Conservation (phyloP, 2,329 filamentous ascomycete species). For the Aureobasidium sp. region DNA sequence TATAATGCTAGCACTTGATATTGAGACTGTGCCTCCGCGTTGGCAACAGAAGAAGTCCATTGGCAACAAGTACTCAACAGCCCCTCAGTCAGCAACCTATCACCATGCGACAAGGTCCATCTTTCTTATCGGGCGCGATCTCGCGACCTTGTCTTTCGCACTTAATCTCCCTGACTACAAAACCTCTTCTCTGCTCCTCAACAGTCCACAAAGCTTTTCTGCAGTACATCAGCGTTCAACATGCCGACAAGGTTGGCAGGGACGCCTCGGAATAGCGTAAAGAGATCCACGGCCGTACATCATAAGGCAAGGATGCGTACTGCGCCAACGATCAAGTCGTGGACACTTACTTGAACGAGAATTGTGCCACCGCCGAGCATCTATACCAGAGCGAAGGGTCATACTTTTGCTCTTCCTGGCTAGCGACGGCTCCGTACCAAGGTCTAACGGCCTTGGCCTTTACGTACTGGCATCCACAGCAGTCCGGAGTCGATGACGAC, state of each 20-base stretch:
- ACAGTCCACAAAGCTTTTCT: background rate
- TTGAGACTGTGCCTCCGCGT: background rate
- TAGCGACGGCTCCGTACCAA: conserved; percentile 6
- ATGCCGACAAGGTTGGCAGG: background rate
- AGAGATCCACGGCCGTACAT: background rate
- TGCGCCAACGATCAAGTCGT: background rate
- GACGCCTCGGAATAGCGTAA: too few species aligned
- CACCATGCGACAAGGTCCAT: background rate
- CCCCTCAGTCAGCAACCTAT: background rate
- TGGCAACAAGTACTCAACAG: background rate
- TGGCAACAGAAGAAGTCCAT: background rate
- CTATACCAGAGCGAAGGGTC: background rate
- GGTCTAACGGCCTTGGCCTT: conserved; percentile 11
- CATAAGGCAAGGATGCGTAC: background rate
- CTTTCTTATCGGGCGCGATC: background rate
- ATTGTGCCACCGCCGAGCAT: conserved; percentile 8
- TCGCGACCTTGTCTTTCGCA: background rate
- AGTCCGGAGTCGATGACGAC: background rate
- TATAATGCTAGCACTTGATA: background rate
- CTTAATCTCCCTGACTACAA: background rate
- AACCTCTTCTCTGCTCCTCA: background rate
- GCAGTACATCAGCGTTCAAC: background rate
- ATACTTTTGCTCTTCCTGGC: background rate
- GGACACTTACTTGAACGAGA: background rate
- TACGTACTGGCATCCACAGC: conserved; percentile 1